Evolutionary conservation across 1,284 basidiomycete species (phyloP).

Genomic region (Sporisorium reilianum): DNA sequence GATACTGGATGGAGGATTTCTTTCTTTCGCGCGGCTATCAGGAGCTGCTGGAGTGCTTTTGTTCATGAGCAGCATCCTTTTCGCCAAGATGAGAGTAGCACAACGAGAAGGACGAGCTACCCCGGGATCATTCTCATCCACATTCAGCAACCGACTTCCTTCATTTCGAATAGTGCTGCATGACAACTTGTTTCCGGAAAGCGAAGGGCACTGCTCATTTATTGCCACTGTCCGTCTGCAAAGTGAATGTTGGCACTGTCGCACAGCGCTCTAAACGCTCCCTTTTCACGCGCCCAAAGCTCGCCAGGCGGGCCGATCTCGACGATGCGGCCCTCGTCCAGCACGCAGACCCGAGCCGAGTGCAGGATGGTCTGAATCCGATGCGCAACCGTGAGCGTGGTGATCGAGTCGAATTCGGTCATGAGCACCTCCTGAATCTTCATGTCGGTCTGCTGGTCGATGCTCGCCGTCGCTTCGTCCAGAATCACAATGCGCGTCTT

Average conservation of each 20-base stretch:
- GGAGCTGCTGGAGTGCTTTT: not conserved
- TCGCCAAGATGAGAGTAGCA: too few relatives aligned
- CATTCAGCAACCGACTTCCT: too few relatives aligned
- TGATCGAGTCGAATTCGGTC: slow-evolving; percentile 50
- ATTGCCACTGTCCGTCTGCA: slow-evolving; percentile 16
- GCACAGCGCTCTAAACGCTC: slow-evolving; percentile 24
- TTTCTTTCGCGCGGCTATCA: not conserved
- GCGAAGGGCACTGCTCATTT: not conserved
- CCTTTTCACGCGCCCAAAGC: slow-evolving; percentile 70
- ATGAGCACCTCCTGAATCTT: slow-evolving; percentile 32
- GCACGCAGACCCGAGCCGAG: slow-evolving; percentile 79
- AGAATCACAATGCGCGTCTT: slow-evolving; percentile 36
- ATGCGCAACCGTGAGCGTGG: slow-evolving; percentile 37
- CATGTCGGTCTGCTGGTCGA: slow-evolving; percentile 65
- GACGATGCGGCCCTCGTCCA: slow-evolving; percentile 78
- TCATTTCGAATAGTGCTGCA: too few relatives aligned
- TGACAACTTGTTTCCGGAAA: not conserved
- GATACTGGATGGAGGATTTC: not conserved
- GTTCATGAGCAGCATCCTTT: too few relatives aligned
- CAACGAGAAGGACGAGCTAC: not conserved
- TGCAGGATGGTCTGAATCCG: slow-evolving; percentile 35
- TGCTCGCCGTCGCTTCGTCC: slow-evolving; percentile 50
- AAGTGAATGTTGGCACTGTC: slow-evolving; percentile 16
- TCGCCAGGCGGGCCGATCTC: slow-evolving; percentile 78
- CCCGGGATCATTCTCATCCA: not conserved